Evolutionary conservation across 2,329 filamentous ascomycete species (phyloP).

Genomic region (Fusarium albosuccineum): DNA sequence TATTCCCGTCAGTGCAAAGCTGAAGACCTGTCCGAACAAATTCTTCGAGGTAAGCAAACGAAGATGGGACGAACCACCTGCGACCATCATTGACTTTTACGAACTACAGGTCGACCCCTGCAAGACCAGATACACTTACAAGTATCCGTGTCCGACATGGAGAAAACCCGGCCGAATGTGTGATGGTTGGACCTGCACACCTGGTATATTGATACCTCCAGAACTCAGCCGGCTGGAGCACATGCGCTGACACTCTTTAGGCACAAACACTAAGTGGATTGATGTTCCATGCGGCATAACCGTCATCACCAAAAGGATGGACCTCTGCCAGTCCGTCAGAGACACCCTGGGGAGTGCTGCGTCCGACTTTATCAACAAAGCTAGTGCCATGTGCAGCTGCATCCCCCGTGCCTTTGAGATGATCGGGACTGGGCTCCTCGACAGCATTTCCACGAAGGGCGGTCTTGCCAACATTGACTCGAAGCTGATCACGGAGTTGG

Average conservation of each 20-base stretch:
- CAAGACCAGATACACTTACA: constrained; percentile 7
- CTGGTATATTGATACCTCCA: constrained; percentile 4
- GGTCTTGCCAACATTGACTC: background rate
- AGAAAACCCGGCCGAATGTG: constrained; percentile 2
- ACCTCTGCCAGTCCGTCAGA: constrained; percentile 8
- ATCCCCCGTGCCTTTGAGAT: background rate
- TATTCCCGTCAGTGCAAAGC: constrained; percentile 2
- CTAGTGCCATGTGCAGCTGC: constrained; percentile 1
- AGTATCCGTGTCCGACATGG: constrained; percentile 11
- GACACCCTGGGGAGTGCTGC: constrained; percentile 6
- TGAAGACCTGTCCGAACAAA: constrained; percentile 5
- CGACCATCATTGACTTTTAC: background rate
- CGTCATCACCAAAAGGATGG: background rate
- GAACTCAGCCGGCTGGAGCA: background rate
- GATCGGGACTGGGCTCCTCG: background rate
- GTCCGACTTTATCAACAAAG: constrained; percentile 1
- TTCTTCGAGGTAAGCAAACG: background rate
- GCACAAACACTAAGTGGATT: background rate
- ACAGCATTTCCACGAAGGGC: background rate
- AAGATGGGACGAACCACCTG: background rate
- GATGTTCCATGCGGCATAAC: constrained; percentile 9
- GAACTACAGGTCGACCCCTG: constrained; percentile 7
- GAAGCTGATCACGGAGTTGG: background rate
- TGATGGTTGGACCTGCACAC: constrained; percentile 1
- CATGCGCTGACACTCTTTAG: background rate